A percentile compares a stretch with the other conserved stretches of the same genome.
Evolutionary conservation across 2,329 filamentous ascomycete genomes (phyloP).

Genomic region (Fusarium oligoseptatum): DNA sequence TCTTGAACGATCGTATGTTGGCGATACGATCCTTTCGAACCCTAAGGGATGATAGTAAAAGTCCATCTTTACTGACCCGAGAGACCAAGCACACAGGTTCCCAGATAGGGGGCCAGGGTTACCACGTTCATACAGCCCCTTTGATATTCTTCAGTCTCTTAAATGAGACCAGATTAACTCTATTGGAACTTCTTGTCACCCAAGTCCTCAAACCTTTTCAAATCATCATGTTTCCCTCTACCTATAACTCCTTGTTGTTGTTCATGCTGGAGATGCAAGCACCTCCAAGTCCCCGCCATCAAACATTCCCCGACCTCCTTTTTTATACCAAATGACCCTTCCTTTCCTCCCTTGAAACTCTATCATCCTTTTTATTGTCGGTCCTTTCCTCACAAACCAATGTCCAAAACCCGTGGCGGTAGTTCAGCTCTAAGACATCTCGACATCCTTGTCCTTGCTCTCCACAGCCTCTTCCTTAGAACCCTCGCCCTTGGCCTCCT

Average conservation of each 20-base stretch:
- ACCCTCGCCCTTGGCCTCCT: conserved; percentile 54
- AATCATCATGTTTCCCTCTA: neutral
- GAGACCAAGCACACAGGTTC: neutral
- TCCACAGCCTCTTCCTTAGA: conserved; percentile 56
- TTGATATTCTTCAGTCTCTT: neutral
- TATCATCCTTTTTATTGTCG: neutral
- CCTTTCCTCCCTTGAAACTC: neutral
- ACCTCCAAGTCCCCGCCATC: neutral
- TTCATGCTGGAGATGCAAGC: neutral
- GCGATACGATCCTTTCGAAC: neutral
- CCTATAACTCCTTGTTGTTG: neutral
- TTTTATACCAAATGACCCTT: neutral
- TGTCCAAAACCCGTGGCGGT: neutral
- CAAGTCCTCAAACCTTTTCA: neutral
- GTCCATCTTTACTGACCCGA: neutral
- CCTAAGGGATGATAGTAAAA: neutral
- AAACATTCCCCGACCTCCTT: neutral
- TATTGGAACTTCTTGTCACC: neutral
- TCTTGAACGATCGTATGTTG: too few species aligned
- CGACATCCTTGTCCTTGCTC: conserved; percentile 46
- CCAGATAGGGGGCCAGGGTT: neutral
- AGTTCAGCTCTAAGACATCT: conserved; percentile 13
- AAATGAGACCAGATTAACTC: too few species aligned
- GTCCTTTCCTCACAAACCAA: neutral
- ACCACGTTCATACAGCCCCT: neutral